Conservation (phyloP, 164 flowering plant species). For the Nymphaea thermarum region DNA sequence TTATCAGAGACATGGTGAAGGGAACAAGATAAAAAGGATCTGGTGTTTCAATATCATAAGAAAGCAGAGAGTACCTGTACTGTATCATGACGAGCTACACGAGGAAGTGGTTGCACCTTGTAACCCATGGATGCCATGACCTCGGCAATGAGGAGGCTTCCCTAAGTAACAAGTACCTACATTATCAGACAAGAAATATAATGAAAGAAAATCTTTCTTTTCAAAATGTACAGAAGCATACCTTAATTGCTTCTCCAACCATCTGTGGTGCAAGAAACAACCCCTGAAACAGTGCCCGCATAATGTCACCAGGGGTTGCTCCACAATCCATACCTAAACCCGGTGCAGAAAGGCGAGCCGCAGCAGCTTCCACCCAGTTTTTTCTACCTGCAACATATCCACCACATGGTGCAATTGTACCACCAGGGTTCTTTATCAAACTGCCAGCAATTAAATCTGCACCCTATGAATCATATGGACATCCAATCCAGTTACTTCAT, state of each 20-base stretch:
- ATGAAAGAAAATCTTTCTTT: not conserved
- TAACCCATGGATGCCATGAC: slow-evolving; percentile 73
- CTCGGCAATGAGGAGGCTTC: slow-evolving; percentile 67
- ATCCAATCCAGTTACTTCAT: not conserved
- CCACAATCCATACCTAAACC: slow-evolving; percentile 85
- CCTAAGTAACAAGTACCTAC: slow-evolving; percentile 22
- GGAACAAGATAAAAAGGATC: not conserved
- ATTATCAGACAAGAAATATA: slow-evolving; percentile 1
- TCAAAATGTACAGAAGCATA: slow-evolving; percentile 7
- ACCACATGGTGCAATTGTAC: slow-evolving; percentile 89
- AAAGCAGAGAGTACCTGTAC: slow-evolving; percentile 48
- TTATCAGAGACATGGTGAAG: not conserved
- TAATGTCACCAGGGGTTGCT: slow-evolving; percentile 74
- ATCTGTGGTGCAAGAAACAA: slow-evolving; percentile 77
- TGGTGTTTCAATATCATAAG: not conserved
- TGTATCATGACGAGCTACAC: slow-evolving; percentile 57
- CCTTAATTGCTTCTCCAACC: slow-evolving; percentile 94
- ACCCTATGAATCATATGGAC: slow-evolving; percentile 36
- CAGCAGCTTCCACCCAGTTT: slow-evolving; percentile 74
- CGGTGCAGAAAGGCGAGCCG: slow-evolving; percentile 82
- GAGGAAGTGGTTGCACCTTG: slow-evolving; percentile 69
- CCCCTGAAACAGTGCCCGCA: slow-evolving; percentile 74
- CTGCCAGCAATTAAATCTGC: slow-evolving; percentile 93
- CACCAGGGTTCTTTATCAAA: slow-evolving; percentile 87
- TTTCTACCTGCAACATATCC: slow-evolving; percentile 81